A percentile compares a stretch with the other conserved stretches of the same genome.
These are phyloP conservation scores for Colletotrichum godetiae DNA, from an alignment of 2,329 filamentous ascomycete species.

Conservation along the genomic window DNA sequence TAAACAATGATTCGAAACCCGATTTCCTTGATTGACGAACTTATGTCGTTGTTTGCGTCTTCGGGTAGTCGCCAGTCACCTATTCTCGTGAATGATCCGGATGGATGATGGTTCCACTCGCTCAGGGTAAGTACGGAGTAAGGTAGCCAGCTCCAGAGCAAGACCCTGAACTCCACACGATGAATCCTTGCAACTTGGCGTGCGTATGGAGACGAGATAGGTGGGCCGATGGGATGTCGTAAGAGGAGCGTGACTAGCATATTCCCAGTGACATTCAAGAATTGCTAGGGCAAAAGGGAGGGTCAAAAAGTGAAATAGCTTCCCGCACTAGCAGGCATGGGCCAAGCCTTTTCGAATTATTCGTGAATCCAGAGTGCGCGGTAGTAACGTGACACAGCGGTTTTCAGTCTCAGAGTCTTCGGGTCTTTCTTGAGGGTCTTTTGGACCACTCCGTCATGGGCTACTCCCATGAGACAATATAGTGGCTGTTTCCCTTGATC, in stretches of 20 bases:
- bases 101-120: not conserved
- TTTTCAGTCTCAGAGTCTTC: not conserved
- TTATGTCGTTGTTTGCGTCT: not conserved
- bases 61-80: not conserved
- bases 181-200: not conserved
- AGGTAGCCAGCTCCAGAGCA: not conserved
- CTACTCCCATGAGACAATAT: not conserved
- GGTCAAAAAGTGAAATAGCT: not conserved
- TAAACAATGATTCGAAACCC: no score
- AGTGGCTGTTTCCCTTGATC: not conserved
- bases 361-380: no score
- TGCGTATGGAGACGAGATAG: not conserved
- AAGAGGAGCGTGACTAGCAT: not conserved
- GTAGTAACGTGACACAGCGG: no score
- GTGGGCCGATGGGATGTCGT: not conserved
- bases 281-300: not conserved
- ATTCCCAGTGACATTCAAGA: constrained; percentile 3
- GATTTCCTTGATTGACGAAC: not conserved
- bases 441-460: not conserved
- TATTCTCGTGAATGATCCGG: not conserved
- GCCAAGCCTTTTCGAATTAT: no score
- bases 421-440: no score
- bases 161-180: not conserved
- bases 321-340: not conserved
- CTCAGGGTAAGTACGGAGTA: not conserved